Evolutionary conservation across 108 stramenopile genomes (phyloP).

Genomic region (Nannochloropsis salina): DNA sequence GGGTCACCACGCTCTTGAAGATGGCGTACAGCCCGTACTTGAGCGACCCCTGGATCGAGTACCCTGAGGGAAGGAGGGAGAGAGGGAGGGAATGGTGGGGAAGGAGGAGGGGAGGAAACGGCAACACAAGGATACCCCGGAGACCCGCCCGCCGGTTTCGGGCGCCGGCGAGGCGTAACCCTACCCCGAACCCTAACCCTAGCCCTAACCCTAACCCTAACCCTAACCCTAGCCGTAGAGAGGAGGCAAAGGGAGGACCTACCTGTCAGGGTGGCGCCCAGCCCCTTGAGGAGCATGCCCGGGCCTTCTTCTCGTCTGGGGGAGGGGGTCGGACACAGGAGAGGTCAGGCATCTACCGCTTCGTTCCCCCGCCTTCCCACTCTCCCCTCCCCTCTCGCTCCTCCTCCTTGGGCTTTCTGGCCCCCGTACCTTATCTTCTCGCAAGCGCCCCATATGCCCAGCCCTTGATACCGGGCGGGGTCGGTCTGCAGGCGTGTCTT

Average conservation of each 20-base stretch:
- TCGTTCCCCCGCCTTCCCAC: neutral
- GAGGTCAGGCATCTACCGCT: neutral
- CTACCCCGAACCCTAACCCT: no score
- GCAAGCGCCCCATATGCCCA: neutral
- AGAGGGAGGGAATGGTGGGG: neutral
- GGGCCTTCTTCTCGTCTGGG: neutral
- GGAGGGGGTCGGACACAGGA: neutral
- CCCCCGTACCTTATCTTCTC: neutral
- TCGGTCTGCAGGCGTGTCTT: slow-evolving; percentile 75
- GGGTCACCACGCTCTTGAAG: slow-evolving; percentile 65
- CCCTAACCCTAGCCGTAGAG: neutral
- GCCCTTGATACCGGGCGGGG: slow-evolving; percentile 57
- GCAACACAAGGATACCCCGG: neutral
- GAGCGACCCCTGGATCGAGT: slow-evolving; percentile 75
- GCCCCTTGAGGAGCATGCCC: slow-evolving; percentile 3
- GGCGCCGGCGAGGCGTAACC: no score
- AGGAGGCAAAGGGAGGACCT: neutral
- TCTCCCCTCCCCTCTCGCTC: neutral
- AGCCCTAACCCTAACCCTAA: no score
- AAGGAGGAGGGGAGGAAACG: neutral
- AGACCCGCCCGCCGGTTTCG: no score
- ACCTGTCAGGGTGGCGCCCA: slow-evolving; percentile 12
- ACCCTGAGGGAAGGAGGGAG: slow-evolving; percentile 41
- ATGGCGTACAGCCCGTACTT: slow-evolving; percentile 89
- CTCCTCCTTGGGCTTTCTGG: neutral